These are phyloP conservation scores for Raphanus raphanistrum DNA, from an alignment of 345 rosid species.

Conservation along the genomic window DNA sequence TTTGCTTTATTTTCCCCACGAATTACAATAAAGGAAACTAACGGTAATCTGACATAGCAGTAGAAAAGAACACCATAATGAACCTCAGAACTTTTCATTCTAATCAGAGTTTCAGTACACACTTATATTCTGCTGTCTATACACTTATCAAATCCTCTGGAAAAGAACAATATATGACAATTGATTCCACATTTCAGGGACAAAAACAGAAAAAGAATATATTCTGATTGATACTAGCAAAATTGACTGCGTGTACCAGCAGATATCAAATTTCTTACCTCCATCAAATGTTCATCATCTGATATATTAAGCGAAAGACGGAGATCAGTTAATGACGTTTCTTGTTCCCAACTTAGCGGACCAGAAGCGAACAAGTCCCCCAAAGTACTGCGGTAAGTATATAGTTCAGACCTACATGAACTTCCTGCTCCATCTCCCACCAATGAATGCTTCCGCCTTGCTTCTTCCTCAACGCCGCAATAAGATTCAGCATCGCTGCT, in stretches of 20 bases:
- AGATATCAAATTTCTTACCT: constrained; percentile 74
- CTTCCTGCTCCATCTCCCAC: constrained; percentile 48
- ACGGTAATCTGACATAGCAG: constrained; percentile 2
- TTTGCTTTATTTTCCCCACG: constrained; percentile 4
- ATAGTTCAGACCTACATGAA: constrained; percentile 64
- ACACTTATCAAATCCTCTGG: background rate
- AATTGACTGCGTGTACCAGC: constrained; percentile 48
- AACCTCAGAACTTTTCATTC: constrained; percentile 29
- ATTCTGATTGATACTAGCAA: constrained; percentile 41
- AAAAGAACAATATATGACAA: constrained; percentile 39
- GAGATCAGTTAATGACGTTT: constrained; percentile 75
- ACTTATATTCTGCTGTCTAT: constrained; percentile 38
- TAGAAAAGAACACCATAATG: constrained; percentile 18
- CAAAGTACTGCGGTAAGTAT: constrained; percentile 61
- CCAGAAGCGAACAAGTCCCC: constrained; percentile 74
- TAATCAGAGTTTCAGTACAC: constrained; percentile 37
- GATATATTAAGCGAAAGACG: constrained; percentile 78
- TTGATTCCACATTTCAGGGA: constrained; percentile 31
- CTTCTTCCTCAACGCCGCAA: constrained; percentile 28
- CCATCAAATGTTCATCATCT: constrained; percentile 79
- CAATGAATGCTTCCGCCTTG: constrained; percentile 26
- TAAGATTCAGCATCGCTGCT: constrained; percentile 61
- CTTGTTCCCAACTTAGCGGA: constrained; percentile 87
- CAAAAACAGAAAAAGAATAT: constrained; percentile 25
- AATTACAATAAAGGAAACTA: constrained; percentile 26